Base-by-base conservation (phyloP, 805 yeast species). In the Metschnikowia matae region DNA sequence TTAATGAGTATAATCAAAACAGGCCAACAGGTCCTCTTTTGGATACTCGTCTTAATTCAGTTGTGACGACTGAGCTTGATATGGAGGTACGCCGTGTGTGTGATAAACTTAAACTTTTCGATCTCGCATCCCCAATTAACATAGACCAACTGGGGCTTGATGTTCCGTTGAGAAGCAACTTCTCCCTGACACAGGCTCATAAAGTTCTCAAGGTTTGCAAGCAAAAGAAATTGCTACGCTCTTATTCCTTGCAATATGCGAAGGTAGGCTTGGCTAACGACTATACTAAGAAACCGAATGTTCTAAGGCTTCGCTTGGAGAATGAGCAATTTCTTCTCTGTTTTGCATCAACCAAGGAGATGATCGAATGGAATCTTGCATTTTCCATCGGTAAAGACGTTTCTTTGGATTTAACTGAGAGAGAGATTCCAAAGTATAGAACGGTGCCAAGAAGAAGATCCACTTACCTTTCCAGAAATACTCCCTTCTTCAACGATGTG, bases 261-360 rank as follows among this genome's bases (percentile, higher is more conserved):
- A 83, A 78, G 59, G 69, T 88, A 41, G 99, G 99, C 0, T 71
- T 89, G 13, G 97, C 98, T 0, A 74, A 81, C 1, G 99, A 92
- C 67, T 89, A 89, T 66, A 79, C 77, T 50, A 89, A 89, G 64
- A 79, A 78, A 55, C 75, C 80, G 15, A 79, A 82, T 61, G 88
- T 85, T 4, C 66, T 90, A 37, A 71, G 99, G 45, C 58, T 92
- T 15, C 78, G 99, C 18, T 78, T 85, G 35, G 98, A 92, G 67
- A 79, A 85, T 37, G 90, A 88, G 65, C 98, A 92, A 65, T 77
- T 89, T 54, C 64, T 92, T 39, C 56, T 92, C 2, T 82, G 81
- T 49, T 88, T 88, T 59, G 65, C 79, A 1, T 73, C 77, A 39
- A 77, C 84, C 3, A 82, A 81, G 58, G 84, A 82, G 35, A 77